Percentiles rank a stretch among this genome's conserved stretches.
Conservation (phyloP, 2,329 filamentous ascomycete species). For the Akanthomyces muscarius region DNA sequence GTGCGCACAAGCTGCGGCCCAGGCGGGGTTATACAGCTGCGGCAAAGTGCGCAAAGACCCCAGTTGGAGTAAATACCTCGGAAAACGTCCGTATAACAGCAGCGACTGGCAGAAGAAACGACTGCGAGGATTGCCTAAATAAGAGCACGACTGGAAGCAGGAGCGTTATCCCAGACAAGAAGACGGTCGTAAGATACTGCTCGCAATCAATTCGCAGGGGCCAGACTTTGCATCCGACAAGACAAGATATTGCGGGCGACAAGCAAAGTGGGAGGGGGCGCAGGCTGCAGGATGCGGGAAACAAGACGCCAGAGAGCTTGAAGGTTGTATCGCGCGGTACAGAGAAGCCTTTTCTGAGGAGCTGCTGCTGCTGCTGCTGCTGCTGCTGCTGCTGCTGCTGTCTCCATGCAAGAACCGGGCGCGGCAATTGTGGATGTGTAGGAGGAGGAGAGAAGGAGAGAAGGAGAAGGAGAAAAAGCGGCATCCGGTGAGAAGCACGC, state of each 20-base stretch:
- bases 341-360: neutral
- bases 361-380: too few relatives aligned
- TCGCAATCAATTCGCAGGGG: neutral
- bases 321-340: neutral
- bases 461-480: neutral
- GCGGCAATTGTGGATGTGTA: slow-evolving; percentile 3
- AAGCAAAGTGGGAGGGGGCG: neutral
- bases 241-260: neutral
- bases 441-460: too few relatives aligned
- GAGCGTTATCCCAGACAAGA: too few relatives aligned
- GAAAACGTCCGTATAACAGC: too few relatives aligned
- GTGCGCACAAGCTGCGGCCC: neutral
- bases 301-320: neutral
- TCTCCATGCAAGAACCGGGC: slow-evolving; percentile 1
- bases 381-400: neutral
- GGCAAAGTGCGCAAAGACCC: neutral
- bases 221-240: neutral
- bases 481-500: slow-evolving; percentile 11
- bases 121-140: too few relatives aligned
- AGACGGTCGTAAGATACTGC: too few relatives aligned
- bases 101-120: too few relatives aligned
- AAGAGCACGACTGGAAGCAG: too few relatives aligned
- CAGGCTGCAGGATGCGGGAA: neutral
- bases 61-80: neutral
- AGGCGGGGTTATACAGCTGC: neutral